Evolutionary conservation across 768 basidiomycete genomes (phyloP).

Genomic region (Boletales sp.): DNA sequence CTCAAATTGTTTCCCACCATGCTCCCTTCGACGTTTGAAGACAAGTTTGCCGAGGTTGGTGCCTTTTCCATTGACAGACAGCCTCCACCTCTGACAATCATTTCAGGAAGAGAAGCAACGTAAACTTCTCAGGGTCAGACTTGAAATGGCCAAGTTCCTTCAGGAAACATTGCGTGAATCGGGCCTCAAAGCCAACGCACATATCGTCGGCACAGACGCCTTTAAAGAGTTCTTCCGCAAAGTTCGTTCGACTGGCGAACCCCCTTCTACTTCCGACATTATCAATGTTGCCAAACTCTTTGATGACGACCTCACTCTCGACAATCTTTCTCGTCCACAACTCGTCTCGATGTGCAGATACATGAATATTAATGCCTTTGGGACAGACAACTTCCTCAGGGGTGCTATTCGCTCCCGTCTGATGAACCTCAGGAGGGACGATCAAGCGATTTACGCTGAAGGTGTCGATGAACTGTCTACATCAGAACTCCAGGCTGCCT

Average conservation of each 20-base stretch:
- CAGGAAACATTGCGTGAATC: slow-evolving; percentile 96
- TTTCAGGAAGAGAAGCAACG: slow-evolving; percentile 92
- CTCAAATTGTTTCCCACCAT: slow-evolving; percentile 98
- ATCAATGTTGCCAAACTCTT: slow-evolving; percentile 95
- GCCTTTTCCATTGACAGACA: not conserved
- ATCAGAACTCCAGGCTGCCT: slow-evolving; percentile 87
- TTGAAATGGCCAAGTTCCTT: slow-evolving; percentile 99
- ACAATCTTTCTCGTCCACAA: slow-evolving; percentile 98
- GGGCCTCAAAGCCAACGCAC: slow-evolving; percentile 86
- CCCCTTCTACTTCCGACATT: slow-evolving; percentile 83
- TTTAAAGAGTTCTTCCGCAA: slow-evolving; percentile 99
- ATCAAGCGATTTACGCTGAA: slow-evolving; percentile 87
- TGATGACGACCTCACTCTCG: slow-evolving; percentile 95
- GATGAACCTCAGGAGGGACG: slow-evolving; percentile 81
- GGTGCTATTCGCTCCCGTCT: slow-evolving; percentile 85
- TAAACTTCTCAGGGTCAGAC: slow-evolving; percentile 87
- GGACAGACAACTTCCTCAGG: slow-evolving; percentile 97
- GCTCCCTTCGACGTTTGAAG: slow-evolving; percentile 97
- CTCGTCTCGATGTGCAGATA: slow-evolving; percentile 96
- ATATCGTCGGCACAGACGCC: slow-evolving; percentile 90
- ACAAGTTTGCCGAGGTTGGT: slow-evolving; percentile 88
- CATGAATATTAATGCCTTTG: slow-evolving; percentile 98
- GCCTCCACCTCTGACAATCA: not conserved
- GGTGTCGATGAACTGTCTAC: slow-evolving; percentile 90
- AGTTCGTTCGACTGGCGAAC: slow-evolving; percentile 93